phyloP scores from a whole-genome alignment of 805 yeast species.

The Suhomyces vadensis region DNA sequence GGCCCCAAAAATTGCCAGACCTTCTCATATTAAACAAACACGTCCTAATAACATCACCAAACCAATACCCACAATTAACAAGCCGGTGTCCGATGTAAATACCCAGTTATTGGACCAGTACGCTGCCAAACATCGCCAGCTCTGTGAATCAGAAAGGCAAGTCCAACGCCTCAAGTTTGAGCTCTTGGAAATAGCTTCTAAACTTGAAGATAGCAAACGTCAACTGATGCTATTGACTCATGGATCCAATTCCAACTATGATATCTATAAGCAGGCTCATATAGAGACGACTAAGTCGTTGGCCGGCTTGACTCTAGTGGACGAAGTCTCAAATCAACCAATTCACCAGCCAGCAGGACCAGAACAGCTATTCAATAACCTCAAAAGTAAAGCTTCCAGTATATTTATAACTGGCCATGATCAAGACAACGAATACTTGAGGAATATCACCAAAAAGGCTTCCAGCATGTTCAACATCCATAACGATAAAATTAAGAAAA shows the following conservation, averaged over 20 bases:
- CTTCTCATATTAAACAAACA: background rate
- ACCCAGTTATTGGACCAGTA: constrained; percentile 29
- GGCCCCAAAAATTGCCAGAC: background rate
- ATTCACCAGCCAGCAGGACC: constrained; percentile 4
- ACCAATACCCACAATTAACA: background rate
- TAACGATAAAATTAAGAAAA: constrained; percentile 6
- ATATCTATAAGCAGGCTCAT: constrained; percentile 12
- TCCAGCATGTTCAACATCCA: constrained; percentile 18
- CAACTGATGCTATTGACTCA: constrained; percentile 9
- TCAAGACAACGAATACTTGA: background rate
- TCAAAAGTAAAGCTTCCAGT: constrained; percentile 23
- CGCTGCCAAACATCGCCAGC: constrained; percentile 56
- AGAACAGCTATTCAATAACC: constrained; percentile 10
- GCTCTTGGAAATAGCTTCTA: constrained; percentile 32
- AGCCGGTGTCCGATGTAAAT: constrained; percentile 11
- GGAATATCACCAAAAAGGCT: constrained; percentile 18
- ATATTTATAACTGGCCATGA: constrained; percentile 9
- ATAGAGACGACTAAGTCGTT: constrained; percentile 11
- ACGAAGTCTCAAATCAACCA: background rate
- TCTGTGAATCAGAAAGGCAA: constrained; percentile 49
- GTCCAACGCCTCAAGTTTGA: constrained; percentile 33
- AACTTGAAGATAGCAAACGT: constrained; percentile 20
- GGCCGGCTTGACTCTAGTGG: constrained; percentile 2
- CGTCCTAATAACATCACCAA: background rate
- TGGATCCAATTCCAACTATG: constrained; percentile 5